A percentile compares a stretch with the other conserved stretches of the same genome.
Conservation (phyloP, 306 rosid species). For the Carpinus viminea region DNA sequence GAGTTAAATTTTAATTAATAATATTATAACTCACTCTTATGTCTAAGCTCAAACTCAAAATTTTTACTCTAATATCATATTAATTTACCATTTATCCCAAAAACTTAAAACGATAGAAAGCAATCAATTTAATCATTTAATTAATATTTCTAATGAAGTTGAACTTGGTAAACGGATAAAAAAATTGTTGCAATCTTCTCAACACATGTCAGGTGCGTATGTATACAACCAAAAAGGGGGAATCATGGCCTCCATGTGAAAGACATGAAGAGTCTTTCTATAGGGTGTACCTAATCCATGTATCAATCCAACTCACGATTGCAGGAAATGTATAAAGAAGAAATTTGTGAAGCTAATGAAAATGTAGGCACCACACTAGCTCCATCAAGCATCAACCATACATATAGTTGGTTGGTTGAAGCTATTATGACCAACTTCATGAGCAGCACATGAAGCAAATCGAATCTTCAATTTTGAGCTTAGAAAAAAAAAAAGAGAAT, state of each 20-base stretch:
- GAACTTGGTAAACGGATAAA: not conserved
- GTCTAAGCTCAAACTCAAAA: too few species aligned
- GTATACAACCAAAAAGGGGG: not conserved
- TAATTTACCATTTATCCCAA: too few species aligned
- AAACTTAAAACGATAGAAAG: too few species aligned
- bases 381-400: too few species aligned
- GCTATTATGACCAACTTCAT: not conserved
- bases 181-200: not conserved
- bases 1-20: too few species aligned
- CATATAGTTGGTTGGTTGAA: not conserved
- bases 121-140: too few species aligned
- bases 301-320: conserved; percentile 25
- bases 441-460: too few species aligned
- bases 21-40: too few species aligned
- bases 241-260: conserved; percentile 20
- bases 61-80: too few species aligned
- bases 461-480: too few species aligned
- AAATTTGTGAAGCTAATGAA: not conserved
- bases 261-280: conserved; percentile 8
- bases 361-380: not conserved
- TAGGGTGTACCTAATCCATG: conserved; percentile 38
- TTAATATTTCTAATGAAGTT: too few species aligned
- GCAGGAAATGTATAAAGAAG: conserved; percentile 3
- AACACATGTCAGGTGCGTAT: not conserved
- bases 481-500: too few species aligned